Evolutionary conservation across 2,329 filamentous ascomycete genomes (phyloP).

Genomic region (Diaporthe sp.): DNA sequence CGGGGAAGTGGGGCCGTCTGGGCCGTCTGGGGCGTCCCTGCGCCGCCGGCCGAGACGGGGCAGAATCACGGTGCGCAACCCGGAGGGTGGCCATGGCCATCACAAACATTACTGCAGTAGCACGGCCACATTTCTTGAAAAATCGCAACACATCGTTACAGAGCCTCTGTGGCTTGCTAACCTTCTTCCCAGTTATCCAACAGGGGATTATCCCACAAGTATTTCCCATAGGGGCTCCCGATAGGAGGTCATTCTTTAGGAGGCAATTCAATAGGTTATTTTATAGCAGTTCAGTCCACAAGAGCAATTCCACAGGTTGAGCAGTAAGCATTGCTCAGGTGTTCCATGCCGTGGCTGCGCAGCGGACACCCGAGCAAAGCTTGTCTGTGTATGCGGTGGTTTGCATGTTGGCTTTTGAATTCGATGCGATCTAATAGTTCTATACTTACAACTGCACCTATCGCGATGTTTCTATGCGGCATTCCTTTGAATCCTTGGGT

Average conservation of each 20-base stretch:
- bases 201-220: too few species aligned
- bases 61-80: not conserved
- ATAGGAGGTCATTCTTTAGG: too few species aligned
- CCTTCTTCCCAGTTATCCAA: too few species aligned
- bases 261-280: too few species aligned
- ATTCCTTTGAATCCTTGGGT: not conserved
- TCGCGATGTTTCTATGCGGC: not conserved
- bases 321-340: too few species aligned
- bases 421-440: not conserved
- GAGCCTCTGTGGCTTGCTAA: too few species aligned
- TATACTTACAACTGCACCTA: not conserved
- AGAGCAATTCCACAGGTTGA: too few species aligned
- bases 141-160: not conserved
- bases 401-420: not conserved
- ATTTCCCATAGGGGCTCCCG: too few species aligned
- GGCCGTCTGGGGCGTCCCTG: not conserved
- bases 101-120: not conserved
- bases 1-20: constrained; percentile 24
- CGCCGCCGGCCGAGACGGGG: constrained; percentile 11
- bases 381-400: not conserved
- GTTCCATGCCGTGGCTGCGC: not conserved
- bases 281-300: too few species aligned
- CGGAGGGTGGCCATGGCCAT: too few species aligned
- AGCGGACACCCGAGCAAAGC: not conserved
- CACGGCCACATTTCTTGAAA: not conserved